Evolutionary conservation across 2,329 filamentous ascomycete species (phyloP), one percentile per base, ranked within the genome.

Genomic region (Cercospora sp.): DNA sequence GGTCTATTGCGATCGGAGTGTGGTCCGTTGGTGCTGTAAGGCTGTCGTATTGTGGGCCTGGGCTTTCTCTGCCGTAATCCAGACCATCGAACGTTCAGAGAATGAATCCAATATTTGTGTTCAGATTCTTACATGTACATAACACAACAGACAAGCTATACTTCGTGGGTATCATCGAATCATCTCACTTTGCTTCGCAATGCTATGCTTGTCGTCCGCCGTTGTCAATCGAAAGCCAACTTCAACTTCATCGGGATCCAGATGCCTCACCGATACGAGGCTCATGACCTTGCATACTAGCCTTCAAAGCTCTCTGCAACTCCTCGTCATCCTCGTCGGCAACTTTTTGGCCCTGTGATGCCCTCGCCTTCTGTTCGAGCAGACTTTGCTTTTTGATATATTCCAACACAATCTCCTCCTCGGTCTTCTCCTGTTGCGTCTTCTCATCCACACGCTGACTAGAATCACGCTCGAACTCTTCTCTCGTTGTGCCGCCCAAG

Each of bases 341-440:
- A 65, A 55, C 18, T 21, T 24, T 40, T 5, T 18, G 30, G 18
- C n/a, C 30, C 37, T 66, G 66, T 5, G 61, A 49, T 18, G 65
- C 68, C 34, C 69, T 72, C 6, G 63, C 68, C 70, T 80, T 82
- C 76, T 75, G 71, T 79, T 94, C 91, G 0, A 86, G 84, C 51
- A 92, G 76, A 77, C 90, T 93, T 81, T 93, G 90, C 81, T 89
- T 90, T 83, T 90, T 91, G 49, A 93, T 85, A 78, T 92, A 93
- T 74, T 93, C 90, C 76, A 94, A 78, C 8, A 93, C 87, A 67
- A 91, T 88, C 66, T 92, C 87, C 76, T 94, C 90, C 75, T 93
- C 91, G 78, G 28, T 86, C 83, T 63, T 77, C 77, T 79, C 77
- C 74, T 77, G 77, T 73, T 72, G 68, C 5, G 66, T 71, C 68